phyloP scores from a whole-genome alignment of 2,329 filamentous ascomycete genomes.

The Eutypa lata region DNA sequence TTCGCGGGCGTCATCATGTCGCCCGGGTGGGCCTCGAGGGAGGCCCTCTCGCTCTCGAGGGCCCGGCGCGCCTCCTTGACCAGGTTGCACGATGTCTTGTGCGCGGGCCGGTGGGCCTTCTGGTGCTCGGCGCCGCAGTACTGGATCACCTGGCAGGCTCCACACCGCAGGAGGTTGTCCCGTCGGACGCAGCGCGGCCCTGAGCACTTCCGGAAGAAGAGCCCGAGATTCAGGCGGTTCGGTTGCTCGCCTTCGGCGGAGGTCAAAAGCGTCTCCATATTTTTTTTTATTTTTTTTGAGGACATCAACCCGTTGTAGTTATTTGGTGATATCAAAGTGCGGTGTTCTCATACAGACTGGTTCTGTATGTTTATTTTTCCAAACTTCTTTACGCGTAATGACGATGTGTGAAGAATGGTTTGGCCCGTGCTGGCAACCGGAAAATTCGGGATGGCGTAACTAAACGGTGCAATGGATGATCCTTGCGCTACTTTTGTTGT shows the following conservation, averaged over 20 bases:
- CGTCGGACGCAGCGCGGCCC: constrained; percentile 4
- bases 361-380: too few species aligned
- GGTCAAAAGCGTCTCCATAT: too few species aligned
- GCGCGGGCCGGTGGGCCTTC: constrained; percentile 8
- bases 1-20: neutral
- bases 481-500: too few species aligned
- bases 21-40: constrained; percentile 5
- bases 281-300: too few species aligned
- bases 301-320: too few species aligned
- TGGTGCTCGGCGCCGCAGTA: constrained; percentile 19
- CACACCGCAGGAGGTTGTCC: constrained; percentile 12
- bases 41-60: constrained; percentile 5
- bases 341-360: too few species aligned
- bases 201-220: constrained; percentile 11
- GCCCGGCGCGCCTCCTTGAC: constrained; percentile 8
- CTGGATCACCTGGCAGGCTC: constrained; percentile 10
- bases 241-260: neutral
- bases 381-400: too few species aligned
- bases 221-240: constrained; percentile 14
- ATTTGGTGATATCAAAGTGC: too few species aligned
- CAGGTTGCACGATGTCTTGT: constrained; percentile 14
- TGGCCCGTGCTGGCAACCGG: too few species aligned
- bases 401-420: too few species aligned
- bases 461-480: too few species aligned
- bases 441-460: too few species aligned